These are phyloP conservation scores for Umbelopsis sp. DNA, from an alignment of 371 early-diverging fungal species.

Conservation along the genomic window DNA sequence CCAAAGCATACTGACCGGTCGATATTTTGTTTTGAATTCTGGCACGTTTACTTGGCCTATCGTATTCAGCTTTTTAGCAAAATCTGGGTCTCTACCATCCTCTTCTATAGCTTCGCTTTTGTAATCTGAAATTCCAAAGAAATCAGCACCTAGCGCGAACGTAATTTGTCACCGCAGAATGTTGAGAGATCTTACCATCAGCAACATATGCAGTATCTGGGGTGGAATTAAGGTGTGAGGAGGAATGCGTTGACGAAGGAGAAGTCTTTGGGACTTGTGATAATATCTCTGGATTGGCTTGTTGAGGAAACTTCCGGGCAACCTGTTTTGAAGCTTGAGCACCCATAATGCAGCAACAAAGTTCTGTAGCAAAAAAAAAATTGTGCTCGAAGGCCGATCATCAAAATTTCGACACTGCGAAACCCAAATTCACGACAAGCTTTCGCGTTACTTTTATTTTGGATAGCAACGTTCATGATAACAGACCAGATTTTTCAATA, in stretches of 20 bases:
- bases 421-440: not conserved
- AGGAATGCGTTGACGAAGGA: constrained; percentile 26
- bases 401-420: not conserved
- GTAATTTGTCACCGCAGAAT: not conserved
- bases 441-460: no score
- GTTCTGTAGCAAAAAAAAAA: constrained; percentile 14
- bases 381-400: not conserved
- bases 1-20: constrained; percentile 32
- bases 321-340: constrained; percentile 47
- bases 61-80: constrained; percentile 35
- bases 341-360: constrained; percentile 34
- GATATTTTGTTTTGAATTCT: constrained; percentile 13
- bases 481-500: no score
- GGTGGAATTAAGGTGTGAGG: constrained; percentile 16
- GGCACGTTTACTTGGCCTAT: constrained; percentile 44
- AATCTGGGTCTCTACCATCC: constrained; percentile 42
- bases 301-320: constrained; percentile 41
- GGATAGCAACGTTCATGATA: no score
- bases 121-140: constrained; percentile 15
- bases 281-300: constrained; percentile 35
- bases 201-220: constrained; percentile 7
- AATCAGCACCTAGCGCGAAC: not conserved
- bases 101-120: constrained; percentile 35
- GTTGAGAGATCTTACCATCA: not conserved
- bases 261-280: constrained; percentile 35